Percentiles rank a stretch among this genome's conserved stretches.
Evolutionary conservation across 2,329 filamentous ascomycete species (phyloP).

Genomic region (Hypoxylon sp.): DNA sequence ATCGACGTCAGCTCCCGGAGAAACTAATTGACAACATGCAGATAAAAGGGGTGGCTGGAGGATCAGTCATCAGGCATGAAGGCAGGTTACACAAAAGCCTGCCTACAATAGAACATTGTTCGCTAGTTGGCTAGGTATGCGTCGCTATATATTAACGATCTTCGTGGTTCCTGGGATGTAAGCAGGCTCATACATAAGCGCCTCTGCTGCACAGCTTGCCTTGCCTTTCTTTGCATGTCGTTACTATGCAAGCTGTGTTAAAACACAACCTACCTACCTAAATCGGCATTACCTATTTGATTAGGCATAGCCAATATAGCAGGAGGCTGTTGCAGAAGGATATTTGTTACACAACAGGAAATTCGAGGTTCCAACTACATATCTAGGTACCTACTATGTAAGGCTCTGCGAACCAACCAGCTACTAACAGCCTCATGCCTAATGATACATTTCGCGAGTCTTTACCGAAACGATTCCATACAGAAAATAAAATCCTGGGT

Average conservation of each 20-base stretch:
- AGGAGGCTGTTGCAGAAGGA: slow-evolving; percentile 36
- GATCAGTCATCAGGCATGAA: slow-evolving; percentile 40
- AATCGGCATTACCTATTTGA: slow-evolving; percentile 20
- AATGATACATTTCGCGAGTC: slow-evolving; percentile 26
- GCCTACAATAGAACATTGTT: slow-evolving; percentile 34
- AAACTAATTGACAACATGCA: slow-evolving; percentile 31
- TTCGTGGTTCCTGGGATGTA: slow-evolving; percentile 39
- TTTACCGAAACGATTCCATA: slow-evolving; percentile 30
- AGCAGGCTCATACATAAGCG: slow-evolving; percentile 27
- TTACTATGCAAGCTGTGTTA: slow-evolving; percentile 22
- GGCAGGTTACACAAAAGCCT: slow-evolving; percentile 30
- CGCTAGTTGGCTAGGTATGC: slow-evolving; percentile 9
- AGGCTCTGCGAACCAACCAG: slow-evolving; percentile 31
- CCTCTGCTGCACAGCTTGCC: slow-evolving; percentile 26
- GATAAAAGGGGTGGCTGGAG: slow-evolving; percentile 44
- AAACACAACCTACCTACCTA: slow-evolving; percentile 20
- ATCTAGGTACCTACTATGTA: not conserved
- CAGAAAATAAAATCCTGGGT: slow-evolving; percentile 3
- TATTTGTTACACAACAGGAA: slow-evolving; percentile 34
- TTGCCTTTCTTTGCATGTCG: slow-evolving; percentile 16
- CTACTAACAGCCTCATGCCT: slow-evolving; percentile 31
- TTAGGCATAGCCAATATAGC: slow-evolving; percentile 26
- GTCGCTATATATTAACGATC: slow-evolving; percentile 41
- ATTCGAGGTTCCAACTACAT: slow-evolving; percentile 39
- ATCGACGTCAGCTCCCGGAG: slow-evolving; percentile 37